Evolutionary conservation across 495 filamentous ascomycete species (phyloP).

Genomic region (Halenospora varia): DNA sequence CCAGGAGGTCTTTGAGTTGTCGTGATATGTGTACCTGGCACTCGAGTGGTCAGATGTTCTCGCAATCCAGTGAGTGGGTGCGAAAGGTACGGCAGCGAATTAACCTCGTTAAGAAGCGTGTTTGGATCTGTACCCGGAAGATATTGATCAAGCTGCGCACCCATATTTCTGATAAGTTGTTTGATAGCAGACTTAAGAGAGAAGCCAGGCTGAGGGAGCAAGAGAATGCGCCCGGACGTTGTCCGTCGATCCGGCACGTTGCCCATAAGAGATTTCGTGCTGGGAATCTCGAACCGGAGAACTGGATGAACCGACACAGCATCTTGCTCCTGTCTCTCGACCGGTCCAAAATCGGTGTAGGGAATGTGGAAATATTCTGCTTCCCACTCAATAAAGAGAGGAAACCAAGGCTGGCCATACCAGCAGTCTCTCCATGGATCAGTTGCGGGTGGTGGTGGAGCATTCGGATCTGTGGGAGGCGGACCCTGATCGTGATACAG

Average conservation of each 20-base stretch:
- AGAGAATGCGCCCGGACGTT: conserved; percentile 32
- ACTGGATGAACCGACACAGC: conserved; percentile 17
- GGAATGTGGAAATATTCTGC: conserved; percentile 45
- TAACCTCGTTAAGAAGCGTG: conserved; percentile 22
- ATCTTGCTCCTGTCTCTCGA: too few relatives aligned
- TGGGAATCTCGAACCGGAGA: neutral
- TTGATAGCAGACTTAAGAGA: conserved; percentile 29
- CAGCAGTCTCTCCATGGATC: neutral
- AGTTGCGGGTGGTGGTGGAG: too few relatives aligned
- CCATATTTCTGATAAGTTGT: neutral
- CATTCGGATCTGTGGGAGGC: neutral
- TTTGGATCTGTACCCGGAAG: neutral
- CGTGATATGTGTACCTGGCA: conserved; percentile 41
- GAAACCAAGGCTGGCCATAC: conserved; percentile 16
- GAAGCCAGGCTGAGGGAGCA: conserved; percentile 43
- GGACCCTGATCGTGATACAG: neutral
- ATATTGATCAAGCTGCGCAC: neutral
- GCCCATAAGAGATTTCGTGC: neutral
- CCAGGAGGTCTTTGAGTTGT: conserved; percentile 26
- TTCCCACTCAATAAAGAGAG: conserved; percentile 52
- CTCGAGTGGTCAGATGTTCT: conserved; percentile 37
- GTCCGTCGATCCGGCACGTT: neutral
- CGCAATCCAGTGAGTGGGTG: conserved; percentile 38
- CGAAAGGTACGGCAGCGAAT: conserved; percentile 33
- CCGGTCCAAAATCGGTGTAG: conserved; percentile 28